A percentile compares a stretch with the other conserved stretches of the same genome.
phyloP scores from a whole-genome alignment of 2,329 filamentous ascomycete genomes.

The Colletotrichum magnum region DNA sequence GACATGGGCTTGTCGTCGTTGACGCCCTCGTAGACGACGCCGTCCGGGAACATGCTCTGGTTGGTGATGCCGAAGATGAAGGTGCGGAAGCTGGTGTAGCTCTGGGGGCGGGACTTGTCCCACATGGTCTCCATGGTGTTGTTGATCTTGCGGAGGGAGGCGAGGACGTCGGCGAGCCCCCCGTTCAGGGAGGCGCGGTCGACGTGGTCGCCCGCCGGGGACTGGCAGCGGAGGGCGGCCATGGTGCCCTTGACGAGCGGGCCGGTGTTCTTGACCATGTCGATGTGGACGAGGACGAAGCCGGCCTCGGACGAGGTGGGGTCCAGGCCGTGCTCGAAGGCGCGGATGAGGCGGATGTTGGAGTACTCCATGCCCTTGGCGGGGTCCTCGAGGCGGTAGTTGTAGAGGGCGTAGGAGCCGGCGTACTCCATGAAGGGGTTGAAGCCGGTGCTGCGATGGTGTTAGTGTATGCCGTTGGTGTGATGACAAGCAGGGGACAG shows the following conservation, averaged over 20 bases:
- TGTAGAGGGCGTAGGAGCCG: conserved; percentile 78
- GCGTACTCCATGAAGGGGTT: conserved; percentile 94
- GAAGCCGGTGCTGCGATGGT: conserved; percentile 70
- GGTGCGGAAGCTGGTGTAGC: conserved; percentile 92
- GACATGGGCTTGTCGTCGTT: conserved; percentile 78
- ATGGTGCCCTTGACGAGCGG: conserved; percentile 81
- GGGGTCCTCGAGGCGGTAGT: conserved; percentile 74
- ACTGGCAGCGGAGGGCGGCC: conserved; percentile 66
- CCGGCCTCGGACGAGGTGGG: conserved; percentile 91
- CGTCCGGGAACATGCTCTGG: conserved; percentile 94
- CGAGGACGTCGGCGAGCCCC: conserved; percentile 73
- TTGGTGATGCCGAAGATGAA: conserved; percentile 98
- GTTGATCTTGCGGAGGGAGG: conserved; percentile 79
- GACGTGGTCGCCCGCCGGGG: conserved; percentile 40
- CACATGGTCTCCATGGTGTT: conserved; percentile 92
- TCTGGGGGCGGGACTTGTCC: conserved; percentile 84
- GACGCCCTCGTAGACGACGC: conserved; percentile 90
- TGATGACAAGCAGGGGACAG: neutral
- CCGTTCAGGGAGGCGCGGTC: conserved; percentile 68
- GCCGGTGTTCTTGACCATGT: conserved; percentile 92
- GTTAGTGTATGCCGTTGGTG: conserved; percentile 3
- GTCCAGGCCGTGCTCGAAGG: conserved; percentile 91
- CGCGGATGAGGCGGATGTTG: conserved; percentile 87
- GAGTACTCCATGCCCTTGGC: conserved; percentile 70
- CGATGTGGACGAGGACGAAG: conserved; percentile 95